Evolutionary conservation across 768 basidiomycete species (phyloP), one percentile per base, ranked within the genome.

Genomic region (Leccinum aurantiacum): DNA sequence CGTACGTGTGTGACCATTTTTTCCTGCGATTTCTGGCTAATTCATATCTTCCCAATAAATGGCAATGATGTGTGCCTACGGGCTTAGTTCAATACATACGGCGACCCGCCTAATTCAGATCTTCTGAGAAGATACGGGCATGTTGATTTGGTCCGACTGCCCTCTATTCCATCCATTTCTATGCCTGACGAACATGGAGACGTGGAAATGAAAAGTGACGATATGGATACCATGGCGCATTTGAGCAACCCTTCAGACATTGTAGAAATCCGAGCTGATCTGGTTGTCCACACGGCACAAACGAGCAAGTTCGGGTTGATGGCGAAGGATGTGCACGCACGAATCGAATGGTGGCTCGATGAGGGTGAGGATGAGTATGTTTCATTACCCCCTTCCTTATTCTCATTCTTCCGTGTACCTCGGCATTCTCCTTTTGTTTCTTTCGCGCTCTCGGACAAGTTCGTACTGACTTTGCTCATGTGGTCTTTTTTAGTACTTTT

Each of bases 291-390:
- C 9, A 74, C 74, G 25, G 69, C 82, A 46, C 61, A 33, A 59
- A 62, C 29, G 55, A 62, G 29, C 37, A 31, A 25, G 7, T 41
- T 31, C 5, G 63, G 56, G 33, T 61, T 44, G 14, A 67, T 75
- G 37, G 38, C 17, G 44, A 48, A 54, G 6, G 58, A 67, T 46
- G 22, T 57, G 14, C 52, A 7, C 15, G 56, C 65, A 4, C 82
- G 93, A 41, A 88, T 97, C 9, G 92, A 98, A 61, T 97, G 91
- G 87, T 95, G 95, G 91, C 76, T 98, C 13, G 93, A 97, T 63
- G 83, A 88, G 69, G 91, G 89, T 3, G 89, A 89, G 19, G 94
- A 96, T 63, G 95, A 97, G 94, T 95, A 69, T 63, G 87, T n/a
- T 31, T 33, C 41, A 50, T 46, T 52, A 38, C 11, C 19, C 24